A percentile compares a stretch with the other conserved stretches of the same genome.
Conservation (phyloP, 2,329 filamentous ascomycete genomes). For the Fusarium sarcochroum region DNA sequence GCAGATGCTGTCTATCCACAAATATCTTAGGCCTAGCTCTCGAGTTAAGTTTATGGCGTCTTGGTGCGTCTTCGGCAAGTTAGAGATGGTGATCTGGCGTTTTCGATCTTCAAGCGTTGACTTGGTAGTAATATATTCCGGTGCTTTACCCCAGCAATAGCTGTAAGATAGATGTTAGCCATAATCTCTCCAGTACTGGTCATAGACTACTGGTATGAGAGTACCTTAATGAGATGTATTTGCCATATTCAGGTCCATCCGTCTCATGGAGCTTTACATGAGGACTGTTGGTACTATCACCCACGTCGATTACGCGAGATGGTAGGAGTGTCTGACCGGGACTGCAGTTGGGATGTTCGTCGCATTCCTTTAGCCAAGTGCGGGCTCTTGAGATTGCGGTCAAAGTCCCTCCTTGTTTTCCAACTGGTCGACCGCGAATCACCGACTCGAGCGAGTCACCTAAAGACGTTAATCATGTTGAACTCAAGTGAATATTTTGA, state of each 20-base stretch:
- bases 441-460: neutral
- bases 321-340: neutral
- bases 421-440: conserved; percentile 4
- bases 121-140: neutral
- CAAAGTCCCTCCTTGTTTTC: neutral
- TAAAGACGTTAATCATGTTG: neutral
- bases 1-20: conserved; percentile 19
- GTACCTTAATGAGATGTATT: conserved; percentile 17
- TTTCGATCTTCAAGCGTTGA: conserved; percentile 9
- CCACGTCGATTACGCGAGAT: conserved; percentile 3
- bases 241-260: accelerated
- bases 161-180: neutral
- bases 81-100: neutral
- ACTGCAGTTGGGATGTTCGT: neutral
- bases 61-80: neutral
- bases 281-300: neutral
- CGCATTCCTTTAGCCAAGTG: neutral
- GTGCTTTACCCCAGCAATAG: conserved; percentile 10
- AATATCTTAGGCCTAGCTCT: accelerated
- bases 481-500: accelerated
- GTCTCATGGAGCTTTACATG: conserved; percentile 6
- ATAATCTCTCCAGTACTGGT: neutral
- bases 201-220: neutral
- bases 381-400: neutral
- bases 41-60: neutral